Evolutionary conservation across 2,329 filamentous ascomycete species (phyloP), one percentile per base, ranked within the genome.

Genomic region (Ceratocystis smalleyi): DNA sequence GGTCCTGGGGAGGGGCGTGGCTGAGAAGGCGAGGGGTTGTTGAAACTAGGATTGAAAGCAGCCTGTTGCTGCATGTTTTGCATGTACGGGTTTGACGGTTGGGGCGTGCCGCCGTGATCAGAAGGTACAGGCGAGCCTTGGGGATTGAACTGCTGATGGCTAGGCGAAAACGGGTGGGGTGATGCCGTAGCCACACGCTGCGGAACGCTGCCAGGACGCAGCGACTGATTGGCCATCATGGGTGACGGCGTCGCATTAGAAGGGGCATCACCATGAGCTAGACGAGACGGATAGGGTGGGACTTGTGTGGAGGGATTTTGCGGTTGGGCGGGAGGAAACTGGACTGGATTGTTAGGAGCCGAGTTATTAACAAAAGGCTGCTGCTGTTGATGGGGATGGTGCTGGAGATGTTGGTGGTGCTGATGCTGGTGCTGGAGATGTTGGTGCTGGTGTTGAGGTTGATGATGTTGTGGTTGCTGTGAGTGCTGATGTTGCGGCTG

Each of bases 141-240:
- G 17, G 81, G 75, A 45, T 79, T 81, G 70, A 89, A 88, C 71
- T 88, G 87, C 69, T 87, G 86, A 40, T 82, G 81, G 65, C 85
- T 85, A 17, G 88, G 88, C 1, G 88, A 91, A 73, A 95, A 96
- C 0, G 90, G 89, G 74, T 94, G 92, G 2, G 94, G 92, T 40
- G 94, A 97, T 54, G 90, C 87, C 57, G 92, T 96, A 68, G 91
- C 87, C 74, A 97, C 89, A 71, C 91, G 80, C 72, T 91, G 88
- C 47, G 86, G 85, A 15, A 87, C 84, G 70, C 81, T 81, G 71
- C 88, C 83, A 43, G 85, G 81, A 67, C 84, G 83, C 72, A 86
- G 78, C 70, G 95, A 91, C 71, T 95, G 91, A 72, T 87, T 91
- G 67, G 84, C 83, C 83, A 96, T 91, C 68, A 95, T 92, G 32